Base-by-base conservation (phyloP, 202 grass and related monocot genomes). In the Elaeis oleifera region DNA sequence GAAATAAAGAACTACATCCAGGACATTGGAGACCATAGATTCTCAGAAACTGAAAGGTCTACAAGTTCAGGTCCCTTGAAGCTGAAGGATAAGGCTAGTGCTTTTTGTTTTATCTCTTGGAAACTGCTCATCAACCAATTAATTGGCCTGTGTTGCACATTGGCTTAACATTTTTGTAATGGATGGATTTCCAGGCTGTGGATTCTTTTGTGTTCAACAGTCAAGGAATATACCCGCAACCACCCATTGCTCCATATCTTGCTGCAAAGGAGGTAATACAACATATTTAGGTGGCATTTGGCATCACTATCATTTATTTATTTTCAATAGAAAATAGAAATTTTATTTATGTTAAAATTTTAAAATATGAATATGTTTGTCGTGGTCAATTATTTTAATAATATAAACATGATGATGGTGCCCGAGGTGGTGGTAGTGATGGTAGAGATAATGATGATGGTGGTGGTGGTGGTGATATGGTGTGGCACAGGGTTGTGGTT, bases 1-100 rank as follows among this genome's bases (percentile, higher is more conserved):
- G 85, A 84, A 81, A 84, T 89, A 59, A 75, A 84, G 58, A 89
- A 78, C 51, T 81, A 89, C 63, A 62, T 84, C 31, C 77, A 76
- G 21, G 77, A 89, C 26, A 65, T 84, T 71, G 85, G 80, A 60
- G 56, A 72, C 69, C 73, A 81, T 50, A 84, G 85, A 69, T 89
- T 89, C 65, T 81, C 62, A 65, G 73, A 84, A 53, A 70, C 51
- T 64, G 81, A 81, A 69, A 80, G 17, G 26, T 54, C 19, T 51
- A 66, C 61, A 67, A 59, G 23, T 54, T 83, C 73, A 18, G 85
- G 80, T 31, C 80, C 73, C 70, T 67, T 88, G 57, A 80, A 63
- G 74, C 17, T 73, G 36, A 78, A 62, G 50, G 77, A 71, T 57
- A 88, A 88, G 80, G 85, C 60, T 67, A 76, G 72, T 65, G 55